Evolutionary conservation across 2,329 filamentous ascomycete species (phyloP), one percentile per base, ranked within the genome.

Genomic region (Trichoderma pleuroti): DNA sequence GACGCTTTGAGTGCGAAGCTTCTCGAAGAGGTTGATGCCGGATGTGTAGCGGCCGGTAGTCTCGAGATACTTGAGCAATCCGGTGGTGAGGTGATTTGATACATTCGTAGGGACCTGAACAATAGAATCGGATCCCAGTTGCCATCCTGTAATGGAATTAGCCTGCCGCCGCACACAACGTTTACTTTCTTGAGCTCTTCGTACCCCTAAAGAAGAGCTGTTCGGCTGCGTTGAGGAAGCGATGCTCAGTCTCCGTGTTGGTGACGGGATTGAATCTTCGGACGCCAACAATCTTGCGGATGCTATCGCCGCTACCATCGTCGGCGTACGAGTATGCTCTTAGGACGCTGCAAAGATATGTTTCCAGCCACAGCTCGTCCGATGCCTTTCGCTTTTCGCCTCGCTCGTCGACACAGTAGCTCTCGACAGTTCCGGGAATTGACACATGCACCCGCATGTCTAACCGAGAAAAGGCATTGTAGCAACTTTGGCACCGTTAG

Each of bases 391-490:
- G 90, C 84, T 97, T 97, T 80, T 98, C 95, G 74, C 96, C 96
- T 77, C 94, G 90, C 83, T 99, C 96, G 80, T 99, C 95, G 71
- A 99, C 92, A 80, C 95, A 98, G 80, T 98, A 98, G 82, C 93
- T 97, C 81, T 99, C 95, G 66, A 99, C 93, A 11, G 93, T 96
- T 72, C 96, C 96, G 21, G 96, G 96, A 74, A 99, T 98, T 74
- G 94, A 95, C 72, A 99, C 95, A 78, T 98, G 94, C 14, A 99
- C 95, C 72, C 96, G 93, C 96, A 99, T 99, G 78, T 99, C 96
- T 67, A 98, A 87, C 74, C 97, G 90, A 6, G 96, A 98, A 81
- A 99, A 98, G 74, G 96, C 96, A 93, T 99, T 99, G 87, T 99
- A 99, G 83, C 96, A 99, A 83, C 85, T 87, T 71, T 10, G 24